Percentiles rank a stretch among this genome's conserved stretches.
Evolutionary conservation across 179 eudicot species (phyloP).

Genomic region (Silene vulgaris): DNA sequence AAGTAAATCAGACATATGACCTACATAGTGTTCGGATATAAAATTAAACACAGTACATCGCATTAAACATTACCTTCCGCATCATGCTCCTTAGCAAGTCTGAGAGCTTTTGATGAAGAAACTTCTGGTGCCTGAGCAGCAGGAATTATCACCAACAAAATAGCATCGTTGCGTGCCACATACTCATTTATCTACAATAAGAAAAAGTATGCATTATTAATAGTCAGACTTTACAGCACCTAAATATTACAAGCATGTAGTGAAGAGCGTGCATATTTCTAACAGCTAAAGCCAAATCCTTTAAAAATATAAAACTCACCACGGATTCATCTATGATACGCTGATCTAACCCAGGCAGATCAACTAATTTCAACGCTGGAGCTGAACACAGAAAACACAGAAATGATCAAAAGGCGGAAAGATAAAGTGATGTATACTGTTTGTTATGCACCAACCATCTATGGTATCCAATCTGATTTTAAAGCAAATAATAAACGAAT

Average conservation of each 20-base stretch:
- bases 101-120: conserved; percentile 73
- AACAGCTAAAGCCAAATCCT: background rate
- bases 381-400: conserved; percentile 43
- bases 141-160: conserved; percentile 81
- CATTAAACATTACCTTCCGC: conserved; percentile 58
- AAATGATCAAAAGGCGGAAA: conserved; percentile 11
- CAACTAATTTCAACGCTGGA: conserved; percentile 86
- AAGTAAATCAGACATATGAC: background rate
- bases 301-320: conserved; percentile 43
- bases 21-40: background rate
- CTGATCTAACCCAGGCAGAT: conserved; percentile 93
- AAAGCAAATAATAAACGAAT: background rate
- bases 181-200: conserved; percentile 55
- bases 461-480: background rate
- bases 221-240: conserved; percentile 27
- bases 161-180: conserved; percentile 84
- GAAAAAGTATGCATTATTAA: conserved; percentile 4
- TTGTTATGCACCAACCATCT: background rate
- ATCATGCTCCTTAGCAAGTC: conserved; percentile 88
- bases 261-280: conserved; percentile 8
- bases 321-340: conserved; percentile 79
- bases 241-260: conserved; percentile 6
- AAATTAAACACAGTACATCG: conserved; percentile 2
- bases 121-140: conserved; percentile 91
- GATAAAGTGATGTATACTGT: background rate